A percentile compares a stretch with the other conserved stretches of the same genome.
These are phyloP conservation scores for Xylaria bambusicola DNA, from an alignment of 495 filamentous ascomycete genomes.

Conservation along the genomic window DNA sequence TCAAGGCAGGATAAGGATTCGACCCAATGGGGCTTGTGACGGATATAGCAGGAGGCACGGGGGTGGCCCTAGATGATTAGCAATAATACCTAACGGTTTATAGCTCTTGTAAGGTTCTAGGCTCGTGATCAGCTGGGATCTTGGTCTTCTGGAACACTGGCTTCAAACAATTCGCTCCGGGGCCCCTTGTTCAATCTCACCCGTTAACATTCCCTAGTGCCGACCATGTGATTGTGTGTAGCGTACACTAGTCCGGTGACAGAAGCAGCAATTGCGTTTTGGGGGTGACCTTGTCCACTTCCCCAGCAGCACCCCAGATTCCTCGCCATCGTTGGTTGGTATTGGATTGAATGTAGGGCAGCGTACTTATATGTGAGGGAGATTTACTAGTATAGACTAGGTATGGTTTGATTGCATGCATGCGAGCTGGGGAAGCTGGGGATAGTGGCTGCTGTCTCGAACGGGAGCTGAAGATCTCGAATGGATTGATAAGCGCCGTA, in stretches of 20 bases:
- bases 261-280: neutral
- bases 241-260: neutral
- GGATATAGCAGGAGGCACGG: conserved; percentile 10
- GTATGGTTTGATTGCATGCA: conserved; percentile 1
- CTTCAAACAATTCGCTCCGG: neutral
- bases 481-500: conserved; percentile 8
- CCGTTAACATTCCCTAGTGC: neutral
- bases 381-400: neutral
- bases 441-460: neutral
- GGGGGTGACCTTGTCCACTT: conserved; percentile 16
- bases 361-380: no score
- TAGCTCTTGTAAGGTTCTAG: conserved; percentile 6
- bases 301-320: neutral
- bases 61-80: conserved; percentile 2
- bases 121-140: conserved; percentile 4
- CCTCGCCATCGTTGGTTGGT: no score
- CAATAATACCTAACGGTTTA: conserved; percentile 4
- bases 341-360: no score
- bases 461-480: neutral
- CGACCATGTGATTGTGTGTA: neutral
- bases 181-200: conserved; percentile 10
- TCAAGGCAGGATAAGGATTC: neutral
- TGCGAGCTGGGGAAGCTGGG: neutral
- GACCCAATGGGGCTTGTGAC: conserved; percentile 5
- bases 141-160: conserved; percentile 16